These are phyloP conservation scores for Neurospora sp. DNA, from an alignment of 495 filamentous ascomycete genomes.

Conservation along the genomic window DNA sequence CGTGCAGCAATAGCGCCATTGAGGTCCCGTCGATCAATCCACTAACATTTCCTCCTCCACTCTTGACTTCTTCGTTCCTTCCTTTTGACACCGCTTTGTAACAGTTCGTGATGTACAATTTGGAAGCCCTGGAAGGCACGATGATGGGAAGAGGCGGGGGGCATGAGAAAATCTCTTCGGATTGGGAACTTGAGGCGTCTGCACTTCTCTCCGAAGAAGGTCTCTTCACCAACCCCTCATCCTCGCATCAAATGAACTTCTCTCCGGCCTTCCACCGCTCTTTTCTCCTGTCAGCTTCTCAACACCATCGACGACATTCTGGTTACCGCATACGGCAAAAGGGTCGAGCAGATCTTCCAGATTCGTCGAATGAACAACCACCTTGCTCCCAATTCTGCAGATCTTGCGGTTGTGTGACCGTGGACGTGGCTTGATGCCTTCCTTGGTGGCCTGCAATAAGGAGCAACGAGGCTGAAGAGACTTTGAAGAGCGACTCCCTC, in stretches of 20 bases:
- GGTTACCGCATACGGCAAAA: neutral
- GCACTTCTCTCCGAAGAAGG: too few species aligned
- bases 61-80: neutral
- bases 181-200: neutral
- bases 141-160: neutral
- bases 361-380: neutral
- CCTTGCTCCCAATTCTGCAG: neutral
- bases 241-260: neutral
- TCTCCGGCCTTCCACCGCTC: neutral
- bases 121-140: neutral
- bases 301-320: neutral
- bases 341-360: neutral
- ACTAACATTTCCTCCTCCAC: neutral
- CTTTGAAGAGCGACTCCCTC: too few species aligned
- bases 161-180: neutral
- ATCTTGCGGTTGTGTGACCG: neutral
- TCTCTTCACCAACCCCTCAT: neutral
- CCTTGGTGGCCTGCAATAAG: too few species aligned
- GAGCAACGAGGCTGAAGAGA: too few species aligned
- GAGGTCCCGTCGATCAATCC: neutral
- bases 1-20: neutral
- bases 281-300: neutral
- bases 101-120: rapidly evolving
- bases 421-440: neutral
- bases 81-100: neutral